Percentiles rank a stretch among this genome's conserved stretches.
These are phyloP conservation scores for Dianthus caryophyllus DNA, from an alignment of 148 eudicot species.

Conservation along the genomic window DNA sequence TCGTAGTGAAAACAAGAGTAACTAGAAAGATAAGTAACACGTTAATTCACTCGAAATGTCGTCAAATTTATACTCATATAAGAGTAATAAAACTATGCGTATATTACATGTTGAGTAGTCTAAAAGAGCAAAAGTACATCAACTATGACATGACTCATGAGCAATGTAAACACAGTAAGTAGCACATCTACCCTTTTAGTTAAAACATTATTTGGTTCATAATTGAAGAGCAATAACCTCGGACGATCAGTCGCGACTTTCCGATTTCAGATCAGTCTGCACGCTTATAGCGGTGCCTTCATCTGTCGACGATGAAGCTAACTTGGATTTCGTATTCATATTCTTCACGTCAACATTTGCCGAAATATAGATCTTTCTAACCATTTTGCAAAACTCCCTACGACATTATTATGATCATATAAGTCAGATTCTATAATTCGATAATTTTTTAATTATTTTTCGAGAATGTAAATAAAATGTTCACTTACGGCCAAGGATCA, in stretches of 20 bases:
- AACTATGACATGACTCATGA: conserved; percentile 13
- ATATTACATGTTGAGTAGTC: conserved; percentile 29
- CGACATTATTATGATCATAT: neutral
- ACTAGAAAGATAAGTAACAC: neutral
- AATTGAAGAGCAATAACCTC: conserved; percentile 14
- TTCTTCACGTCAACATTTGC: conserved; percentile 77
- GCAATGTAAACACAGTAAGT: conserved; percentile 24
- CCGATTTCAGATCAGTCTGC: conserved; percentile 42
- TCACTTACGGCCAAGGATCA: conserved; percentile 89
- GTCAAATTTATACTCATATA: conserved; percentile 6
- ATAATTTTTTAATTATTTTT: neutral
- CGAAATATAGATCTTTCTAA: conserved; percentile 59
- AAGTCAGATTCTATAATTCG: neutral
- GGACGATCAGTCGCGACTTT: conserved; percentile 23
- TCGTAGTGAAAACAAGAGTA: neutral
- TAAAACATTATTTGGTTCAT: conserved; percentile 2
- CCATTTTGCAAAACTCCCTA: conserved; percentile 88
- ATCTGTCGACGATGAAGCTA: conserved; percentile 36
- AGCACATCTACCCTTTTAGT: conserved; percentile 22
- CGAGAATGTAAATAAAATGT: neutral
- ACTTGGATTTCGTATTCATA: conserved; percentile 42
- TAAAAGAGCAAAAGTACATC: conserved; percentile 23
- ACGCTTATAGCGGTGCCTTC: conserved; percentile 37
- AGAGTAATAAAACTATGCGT: neutral
- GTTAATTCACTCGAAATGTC: conserved; percentile 12